phyloP scores from a whole-genome alignment of 768 basidiomycete species.

The Boletus tylopilopsis region DNA sequence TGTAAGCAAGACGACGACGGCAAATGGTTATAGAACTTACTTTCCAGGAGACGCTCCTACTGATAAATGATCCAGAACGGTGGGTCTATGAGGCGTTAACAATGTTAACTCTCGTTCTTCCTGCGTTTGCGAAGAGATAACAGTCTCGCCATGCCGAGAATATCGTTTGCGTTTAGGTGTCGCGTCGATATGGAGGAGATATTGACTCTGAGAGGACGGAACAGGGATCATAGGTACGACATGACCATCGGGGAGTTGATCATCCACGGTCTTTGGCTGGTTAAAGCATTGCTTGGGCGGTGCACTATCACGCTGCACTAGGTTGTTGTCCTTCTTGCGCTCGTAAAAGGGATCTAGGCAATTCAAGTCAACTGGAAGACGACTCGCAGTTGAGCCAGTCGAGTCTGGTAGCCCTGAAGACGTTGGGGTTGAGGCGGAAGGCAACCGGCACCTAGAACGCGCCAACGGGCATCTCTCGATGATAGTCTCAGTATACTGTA shows the following conservation, averaged over 20 bases:
- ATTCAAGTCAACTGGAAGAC: neutral
- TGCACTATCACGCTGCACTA: neutral
- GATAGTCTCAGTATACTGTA: neutral
- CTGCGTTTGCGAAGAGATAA: slow-evolving; percentile 33
- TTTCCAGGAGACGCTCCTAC: slow-evolving; percentile 1
- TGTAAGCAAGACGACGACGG: slow-evolving; percentile 8
- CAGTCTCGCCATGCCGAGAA: slow-evolving; percentile 15
- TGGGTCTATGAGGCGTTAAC: slow-evolving; percentile 1
- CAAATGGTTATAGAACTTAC: slow-evolving; percentile 10
- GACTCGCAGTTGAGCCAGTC: neutral
- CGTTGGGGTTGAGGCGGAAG: neutral
- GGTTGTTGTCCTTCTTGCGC: neutral
- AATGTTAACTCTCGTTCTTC: slow-evolving; percentile 28
- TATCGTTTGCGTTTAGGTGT: slow-evolving; percentile 36
- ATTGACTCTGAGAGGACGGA: slow-evolving; percentile 33
- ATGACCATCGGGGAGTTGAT: slow-evolving; percentile 1
- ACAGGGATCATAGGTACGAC: slow-evolving; percentile 14
- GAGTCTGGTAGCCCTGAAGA: neutral
- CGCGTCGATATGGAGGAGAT: slow-evolving; percentile 28
- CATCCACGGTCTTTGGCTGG: neutral
- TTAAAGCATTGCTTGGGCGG: neutral
- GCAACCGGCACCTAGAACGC: neutral
- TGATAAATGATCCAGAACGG: neutral
- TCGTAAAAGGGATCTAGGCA: slow-evolving; percentile 1
- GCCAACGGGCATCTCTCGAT: slow-evolving; percentile 3